A percentile compares a stretch with the other conserved stretches of the same genome.
These are phyloP conservation scores for Tylopilus vinaceipallidus DNA, from an alignment of 768 basidiomycete genomes.

Conservation along the genomic window DNA sequence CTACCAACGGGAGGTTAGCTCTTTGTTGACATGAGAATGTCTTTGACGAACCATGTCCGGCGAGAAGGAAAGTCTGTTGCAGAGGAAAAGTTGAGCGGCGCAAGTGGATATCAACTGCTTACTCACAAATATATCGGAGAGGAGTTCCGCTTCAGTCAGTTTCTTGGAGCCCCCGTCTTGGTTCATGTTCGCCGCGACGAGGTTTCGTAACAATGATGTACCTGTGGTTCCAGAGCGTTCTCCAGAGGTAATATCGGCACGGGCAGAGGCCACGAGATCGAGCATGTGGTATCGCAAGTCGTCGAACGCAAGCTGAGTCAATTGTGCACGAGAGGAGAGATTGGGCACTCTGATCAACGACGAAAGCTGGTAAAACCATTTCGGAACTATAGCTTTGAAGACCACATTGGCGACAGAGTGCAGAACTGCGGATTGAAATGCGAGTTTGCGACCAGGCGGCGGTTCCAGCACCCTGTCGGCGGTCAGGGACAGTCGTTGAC, in stretches of 20 bases:
- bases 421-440: constrained; percentile 31
- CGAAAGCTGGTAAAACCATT: too few relatives aligned
- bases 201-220: constrained; percentile 41
- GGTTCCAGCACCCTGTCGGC: too few relatives aligned
- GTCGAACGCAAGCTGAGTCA: too few relatives aligned
- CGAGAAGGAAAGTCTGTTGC: constrained; percentile 43
- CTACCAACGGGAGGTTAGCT: constrained; percentile 26
- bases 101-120: neutral
- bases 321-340: too few relatives aligned
- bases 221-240: constrained; percentile 23
- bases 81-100: neutral
- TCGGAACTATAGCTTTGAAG: constrained; percentile 21
- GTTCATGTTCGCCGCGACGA: constrained; percentile 26
- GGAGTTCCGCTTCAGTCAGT: constrained; percentile 44
- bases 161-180: constrained; percentile 28
- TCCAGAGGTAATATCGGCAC: constrained; percentile 33
- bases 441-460: too few relatives aligned
- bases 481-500: too few relatives aligned
- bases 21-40: neutral
- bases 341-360: too few relatives aligned
- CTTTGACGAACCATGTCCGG: constrained; percentile 41
- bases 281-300: too few relatives aligned
- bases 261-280: too few relatives aligned
- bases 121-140: constrained; percentile 49
- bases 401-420: constrained; percentile 21